Evolutionary conservation across 129 eudicot species (phyloP), one percentile per base, ranked within the genome.

Genomic region (Flaveria bidentis): DNA sequence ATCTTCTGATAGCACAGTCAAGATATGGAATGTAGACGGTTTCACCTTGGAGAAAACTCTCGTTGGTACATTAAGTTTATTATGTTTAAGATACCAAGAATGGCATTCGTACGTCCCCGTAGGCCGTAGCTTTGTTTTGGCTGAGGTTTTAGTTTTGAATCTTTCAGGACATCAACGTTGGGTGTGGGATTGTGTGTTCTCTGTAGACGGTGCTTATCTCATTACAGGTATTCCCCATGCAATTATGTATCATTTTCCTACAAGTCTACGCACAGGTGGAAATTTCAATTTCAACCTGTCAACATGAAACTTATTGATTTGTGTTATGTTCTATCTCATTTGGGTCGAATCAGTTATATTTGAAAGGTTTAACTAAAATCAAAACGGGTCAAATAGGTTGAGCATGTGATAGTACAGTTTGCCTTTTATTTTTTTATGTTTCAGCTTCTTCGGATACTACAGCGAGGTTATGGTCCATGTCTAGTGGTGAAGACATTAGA

Each of bases 131-230:
- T n/a, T 26, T 28, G 52, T 22, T 62, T 46, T 17, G 9, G 28
- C 17, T 64, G 47, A 75, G n/a, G 23, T 75, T 33, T 64, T 46
- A 13, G 72, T 67, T 49, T 63, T 70, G 9, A 6, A 12, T 66
- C 30, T 81, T 72, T 64, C 82, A 94, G 99, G 99, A 57, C 99
- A 94, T 81, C 87, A 86, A 69, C 97, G 97, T 13, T 94, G 99
- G 99, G 99, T 94, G 33, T 94, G 99, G 99, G 99, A 94, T 77
- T 94, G 99, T 62, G 99, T 91, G 44, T 91, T 89, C 82, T 94
- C 99, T 11, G 99, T 91, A 1, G 99, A 94, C 30, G 99, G 99
- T 75, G 99, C 99, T 67, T 94, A 81, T 82, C 94, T 94, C 30
- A 91, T 94, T 81, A 94, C 99, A 85, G 98, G 98, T 94, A 85